Conservation (phyloP, 139 green algal genomes). For the Spirogloea muscicola region DNA sequence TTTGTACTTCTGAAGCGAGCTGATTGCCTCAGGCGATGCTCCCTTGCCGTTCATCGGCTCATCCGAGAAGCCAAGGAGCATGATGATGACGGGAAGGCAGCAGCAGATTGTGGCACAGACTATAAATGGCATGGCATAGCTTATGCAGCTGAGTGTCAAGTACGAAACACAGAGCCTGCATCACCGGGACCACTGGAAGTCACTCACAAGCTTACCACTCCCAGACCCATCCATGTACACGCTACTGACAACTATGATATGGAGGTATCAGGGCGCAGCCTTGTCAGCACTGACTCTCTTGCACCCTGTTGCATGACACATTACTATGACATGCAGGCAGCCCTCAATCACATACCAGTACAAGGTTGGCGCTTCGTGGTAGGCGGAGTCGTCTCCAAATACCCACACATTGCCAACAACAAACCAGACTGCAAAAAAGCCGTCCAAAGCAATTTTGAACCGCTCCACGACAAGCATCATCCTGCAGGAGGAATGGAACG, state of each 20-base stretch:
- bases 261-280: too few species aligned
- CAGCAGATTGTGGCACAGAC: constrained; percentile 47
- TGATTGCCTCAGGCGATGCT: constrained; percentile 18
- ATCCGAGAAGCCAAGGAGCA: constrained; percentile 27
- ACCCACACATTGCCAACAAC: constrained; percentile 44
- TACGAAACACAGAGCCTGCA: constrained; percentile 37
- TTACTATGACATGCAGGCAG: too few species aligned
- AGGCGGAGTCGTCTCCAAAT: constrained; percentile 14
- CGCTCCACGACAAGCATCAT: constrained; percentile 30
- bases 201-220: too few species aligned
- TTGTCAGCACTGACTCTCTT: too few species aligned
- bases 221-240: too few species aligned
- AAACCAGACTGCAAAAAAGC: constrained; percentile 47
- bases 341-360: too few species aligned
- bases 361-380: constrained; percentile 4
- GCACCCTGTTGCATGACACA: too few species aligned
- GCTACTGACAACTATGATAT: too few species aligned
- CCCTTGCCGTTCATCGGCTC: constrained; percentile 41
- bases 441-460: constrained; percentile 35
- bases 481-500: constrained; percentile 17
- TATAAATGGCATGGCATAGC: constrained; percentile 44
- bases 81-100: constrained; percentile 46
- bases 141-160: constrained; percentile 20
- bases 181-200: too few species aligned
- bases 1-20: constrained; percentile 31